Conservation (phyloP, 352 stramenopile genomes). For the Globisporangium splendens region DNA sequence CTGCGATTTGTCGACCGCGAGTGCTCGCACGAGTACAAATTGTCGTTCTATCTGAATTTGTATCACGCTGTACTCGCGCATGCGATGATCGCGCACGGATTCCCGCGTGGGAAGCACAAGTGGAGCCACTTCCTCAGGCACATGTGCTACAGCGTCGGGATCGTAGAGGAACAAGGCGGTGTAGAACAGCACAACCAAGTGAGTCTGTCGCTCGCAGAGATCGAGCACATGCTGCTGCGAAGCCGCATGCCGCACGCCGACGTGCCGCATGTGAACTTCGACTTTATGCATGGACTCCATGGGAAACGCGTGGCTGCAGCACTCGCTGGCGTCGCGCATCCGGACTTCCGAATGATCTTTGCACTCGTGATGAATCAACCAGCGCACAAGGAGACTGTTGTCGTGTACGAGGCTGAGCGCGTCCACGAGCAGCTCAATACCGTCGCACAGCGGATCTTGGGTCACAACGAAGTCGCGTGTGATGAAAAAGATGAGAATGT, state of each 20-base stretch:
- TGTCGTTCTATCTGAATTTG: constrained; percentile 79
- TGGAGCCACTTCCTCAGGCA: constrained; percentile 55
- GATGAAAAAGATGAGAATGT: constrained; percentile 10
- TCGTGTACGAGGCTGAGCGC: constrained; percentile 27
- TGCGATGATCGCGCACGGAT: constrained; percentile 68
- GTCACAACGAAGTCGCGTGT: constrained; percentile 31
- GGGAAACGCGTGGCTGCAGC: constrained; percentile 12
- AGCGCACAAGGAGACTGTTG: constrained; percentile 16
- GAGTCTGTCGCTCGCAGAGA: constrained; percentile 68
- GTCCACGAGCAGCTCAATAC: constrained; percentile 79
- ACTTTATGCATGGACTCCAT: constrained; percentile 3
- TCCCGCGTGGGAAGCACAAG: constrained; percentile 48
- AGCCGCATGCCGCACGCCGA: constrained; percentile 44
- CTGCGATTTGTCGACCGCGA: constrained; percentile 34
- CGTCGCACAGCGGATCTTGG: constrained; percentile 23
- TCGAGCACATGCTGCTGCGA: constrained; percentile 71
- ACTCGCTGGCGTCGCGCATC: constrained; percentile 44
- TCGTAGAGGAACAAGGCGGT: constrained; percentile 7
- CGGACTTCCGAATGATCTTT: constrained; percentile 77
- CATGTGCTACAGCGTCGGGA: constrained; percentile 62
- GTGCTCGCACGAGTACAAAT: constrained; percentile 55
- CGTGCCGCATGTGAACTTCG: constrained; percentile 37
- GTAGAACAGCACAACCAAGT: constrained; percentile 18
- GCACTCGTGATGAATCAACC: constrained; percentile 61
- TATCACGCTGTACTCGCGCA: constrained; percentile 76